Evolutionary conservation across 140 eudicot species (phyloP).

Genomic region (Bidens hawaiensis): DNA sequence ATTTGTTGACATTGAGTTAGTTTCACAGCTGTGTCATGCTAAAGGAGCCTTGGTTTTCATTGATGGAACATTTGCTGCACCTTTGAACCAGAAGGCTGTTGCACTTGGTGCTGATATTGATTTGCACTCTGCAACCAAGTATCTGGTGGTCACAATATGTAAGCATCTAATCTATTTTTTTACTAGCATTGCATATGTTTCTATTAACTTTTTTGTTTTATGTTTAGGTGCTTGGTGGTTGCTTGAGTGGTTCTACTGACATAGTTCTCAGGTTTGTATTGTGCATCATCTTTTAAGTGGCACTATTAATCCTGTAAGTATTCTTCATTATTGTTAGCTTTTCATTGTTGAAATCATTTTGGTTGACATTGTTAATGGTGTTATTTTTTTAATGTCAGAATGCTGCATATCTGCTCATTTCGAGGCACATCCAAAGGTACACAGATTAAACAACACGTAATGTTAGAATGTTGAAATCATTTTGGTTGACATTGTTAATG

Average conservation of each 20-base stretch:
- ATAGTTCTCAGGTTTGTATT: conserved; percentile 57
- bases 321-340: too few relatives aligned
- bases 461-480: conserved; percentile 83
- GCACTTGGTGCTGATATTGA: conserved; percentile 88
- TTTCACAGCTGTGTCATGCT: conserved; percentile 74
- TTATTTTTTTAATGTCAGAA: too few relatives aligned
- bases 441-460: too few relatives aligned
- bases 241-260: conserved; percentile 76
- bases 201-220: too few relatives aligned
- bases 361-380: too few relatives aligned
- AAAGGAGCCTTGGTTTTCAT: conserved; percentile 81
- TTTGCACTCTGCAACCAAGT: conserved; percentile 81
- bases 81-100: conserved; percentile 86
- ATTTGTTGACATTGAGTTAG: too few relatives aligned
- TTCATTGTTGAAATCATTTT: too few relatives aligned
- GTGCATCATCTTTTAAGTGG: conserved; percentile 92
- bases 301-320: too few relatives aligned
- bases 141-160: conserved; percentile 92
- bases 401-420: too few relatives aligned
- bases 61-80: conserved; percentile 92
- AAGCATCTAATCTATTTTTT: conserved; percentile 2
- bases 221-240: too few relatives aligned
- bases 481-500: too few relatives aligned
- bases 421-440: too few relatives aligned
- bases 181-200: not conserved